Conservation (phyloP, 495 filamentous ascomycete species). For the Platismatia glauca region DNA sequence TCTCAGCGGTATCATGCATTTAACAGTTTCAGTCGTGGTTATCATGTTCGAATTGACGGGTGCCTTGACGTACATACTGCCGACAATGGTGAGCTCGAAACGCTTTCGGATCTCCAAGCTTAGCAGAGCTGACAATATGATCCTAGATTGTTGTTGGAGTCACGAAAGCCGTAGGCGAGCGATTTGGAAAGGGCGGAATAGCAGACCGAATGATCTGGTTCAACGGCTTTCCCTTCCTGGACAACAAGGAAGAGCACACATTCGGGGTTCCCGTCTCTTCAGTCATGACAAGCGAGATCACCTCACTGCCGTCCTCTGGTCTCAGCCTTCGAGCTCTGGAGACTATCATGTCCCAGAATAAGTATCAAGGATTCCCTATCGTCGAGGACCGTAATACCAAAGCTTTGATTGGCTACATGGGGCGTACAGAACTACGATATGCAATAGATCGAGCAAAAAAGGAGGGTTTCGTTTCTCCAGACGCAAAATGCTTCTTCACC, state of each 20-base stretch:
- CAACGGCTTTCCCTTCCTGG: conserved; percentile 93
- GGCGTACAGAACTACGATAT: conserved; percentile 85
- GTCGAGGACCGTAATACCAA: conserved; percentile 66
- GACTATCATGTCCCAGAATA: conserved; percentile 64
- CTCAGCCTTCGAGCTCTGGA: conserved; percentile 68
- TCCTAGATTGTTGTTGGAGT: conserved; percentile 82
- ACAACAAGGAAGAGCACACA: conserved; percentile 96
- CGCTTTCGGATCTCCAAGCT: not conserved
- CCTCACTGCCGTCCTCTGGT: conserved; percentile 63
- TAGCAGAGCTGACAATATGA: conserved; percentile 13
- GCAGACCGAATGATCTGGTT: conserved; percentile 99
- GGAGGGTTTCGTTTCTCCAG: conserved; percentile 59
- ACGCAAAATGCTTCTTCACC: conserved; percentile 70
- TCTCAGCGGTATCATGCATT: conserved; percentile 96
- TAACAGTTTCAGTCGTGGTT: conserved; percentile 91
- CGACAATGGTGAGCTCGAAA: conserved; percentile 63
- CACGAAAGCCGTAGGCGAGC: conserved; percentile 86
- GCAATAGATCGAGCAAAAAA: conserved; percentile 79
- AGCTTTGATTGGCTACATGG: conserved; percentile 83
- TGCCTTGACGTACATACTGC: conserved; percentile 88
- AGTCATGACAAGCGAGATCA: conserved; percentile 78
- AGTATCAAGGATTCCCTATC: conserved; percentile 92
- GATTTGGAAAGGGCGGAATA: conserved; percentile 91
- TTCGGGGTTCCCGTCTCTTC: conserved; percentile 92
- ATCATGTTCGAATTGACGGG: conserved; percentile 98